phyloP scores from a whole-genome alignment of 169 alveolate species.

The Babesia sp. region DNA sequence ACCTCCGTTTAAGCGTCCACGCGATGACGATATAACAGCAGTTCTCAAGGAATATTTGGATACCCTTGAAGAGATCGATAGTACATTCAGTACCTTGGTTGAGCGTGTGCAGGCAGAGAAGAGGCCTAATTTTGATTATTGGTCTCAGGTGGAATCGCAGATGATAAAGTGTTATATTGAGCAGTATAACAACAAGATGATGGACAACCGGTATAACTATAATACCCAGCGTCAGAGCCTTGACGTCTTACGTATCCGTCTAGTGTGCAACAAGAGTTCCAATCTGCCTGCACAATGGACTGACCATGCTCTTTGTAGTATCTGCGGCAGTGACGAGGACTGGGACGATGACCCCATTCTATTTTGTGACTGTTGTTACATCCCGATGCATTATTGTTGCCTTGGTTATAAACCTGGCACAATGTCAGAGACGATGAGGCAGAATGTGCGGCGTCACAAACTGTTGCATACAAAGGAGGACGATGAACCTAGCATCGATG shows the following conservation, averaged over 20 bases:
- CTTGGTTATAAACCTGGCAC: conserved; percentile 67
- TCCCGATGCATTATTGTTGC: conserved; percentile 77
- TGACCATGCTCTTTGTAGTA: conserved; percentile 77
- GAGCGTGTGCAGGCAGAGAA: conserved; percentile 47
- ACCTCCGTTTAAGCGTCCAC: conserved; percentile 9
- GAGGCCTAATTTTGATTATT: conserved; percentile 49
- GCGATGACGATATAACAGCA: conserved; percentile 49
- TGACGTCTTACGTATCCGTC: conserved; percentile 68
- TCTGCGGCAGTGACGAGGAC: conserved; percentile 78
- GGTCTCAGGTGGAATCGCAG: conserved; percentile 74
- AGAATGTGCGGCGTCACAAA: conserved; percentile 40
- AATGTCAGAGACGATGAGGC: conserved; percentile 50
- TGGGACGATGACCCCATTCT: conserved; percentile 83
- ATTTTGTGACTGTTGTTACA: conserved; percentile 80
- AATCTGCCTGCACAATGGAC: conserved; percentile 77
- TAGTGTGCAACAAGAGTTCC: conserved; percentile 66
- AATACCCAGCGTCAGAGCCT: conserved; percentile 72
- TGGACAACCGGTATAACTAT: conserved; percentile 77
- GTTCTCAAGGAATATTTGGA: conserved; percentile 47
- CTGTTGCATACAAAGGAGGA: conserved; percentile 50
- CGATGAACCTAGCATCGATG: conserved; percentile 63
- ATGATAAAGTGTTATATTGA: conserved; percentile 75
- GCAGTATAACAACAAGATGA: conserved; percentile 72
- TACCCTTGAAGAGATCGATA: conserved; percentile 50
- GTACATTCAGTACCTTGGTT: conserved; percentile 25